Conservation (phyloP, 345 rosid genomes). For the Syzygium aqueum region DNA sequence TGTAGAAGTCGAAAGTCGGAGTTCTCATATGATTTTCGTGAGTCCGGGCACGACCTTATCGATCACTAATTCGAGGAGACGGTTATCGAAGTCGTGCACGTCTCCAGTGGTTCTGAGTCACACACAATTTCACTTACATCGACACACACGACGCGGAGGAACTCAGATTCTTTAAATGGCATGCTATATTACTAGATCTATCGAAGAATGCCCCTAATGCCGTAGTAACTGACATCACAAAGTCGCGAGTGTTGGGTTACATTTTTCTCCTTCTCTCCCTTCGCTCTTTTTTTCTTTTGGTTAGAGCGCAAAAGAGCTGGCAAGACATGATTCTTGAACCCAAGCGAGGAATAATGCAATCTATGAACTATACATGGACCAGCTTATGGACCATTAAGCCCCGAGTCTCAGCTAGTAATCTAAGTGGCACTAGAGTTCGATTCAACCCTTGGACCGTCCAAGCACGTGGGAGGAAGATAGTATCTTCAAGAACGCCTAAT, state of each 20-base stretch:
- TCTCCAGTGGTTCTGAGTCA: background rate
- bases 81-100: background rate
- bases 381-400: background rate
- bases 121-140: background rate
- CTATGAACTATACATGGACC: background rate
- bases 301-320: background rate
- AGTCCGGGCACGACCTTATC: background rate
- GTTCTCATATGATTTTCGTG: background rate
- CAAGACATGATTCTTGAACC: background rate
- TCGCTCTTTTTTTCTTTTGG: background rate
- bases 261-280: background rate
- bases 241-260: background rate
- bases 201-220: background rate
- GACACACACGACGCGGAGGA: background rate
- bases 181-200: background rate
- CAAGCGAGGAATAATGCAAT: background rate
- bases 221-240: background rate
- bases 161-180: background rate
- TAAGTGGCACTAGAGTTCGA: background rate
- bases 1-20: background rate
- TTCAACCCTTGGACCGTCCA: background rate
- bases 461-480: background rate
- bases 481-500: background rate
- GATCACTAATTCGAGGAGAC: background rate
- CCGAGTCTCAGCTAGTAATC: background rate